Percentiles rank a stretch among this genome's conserved stretches.
Conservation (phyloP, 163 green algal species). For the Picocystis sp. region DNA sequence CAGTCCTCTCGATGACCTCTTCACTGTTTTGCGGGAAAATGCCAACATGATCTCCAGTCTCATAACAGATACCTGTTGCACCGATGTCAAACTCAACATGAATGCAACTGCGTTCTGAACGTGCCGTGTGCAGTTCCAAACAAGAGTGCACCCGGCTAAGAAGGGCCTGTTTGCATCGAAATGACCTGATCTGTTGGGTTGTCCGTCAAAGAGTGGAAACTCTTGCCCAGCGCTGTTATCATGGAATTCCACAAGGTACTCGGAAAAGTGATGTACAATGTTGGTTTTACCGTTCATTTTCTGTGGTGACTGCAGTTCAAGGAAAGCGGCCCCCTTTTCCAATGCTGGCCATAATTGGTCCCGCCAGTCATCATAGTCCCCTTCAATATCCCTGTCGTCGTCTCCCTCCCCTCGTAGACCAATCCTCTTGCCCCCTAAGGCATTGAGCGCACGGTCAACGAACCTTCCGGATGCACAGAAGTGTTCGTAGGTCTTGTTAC, state of each 20-base stretch:
- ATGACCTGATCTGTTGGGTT: no score
- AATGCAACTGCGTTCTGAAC: constrained; percentile 64
- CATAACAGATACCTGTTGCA: constrained; percentile 37
- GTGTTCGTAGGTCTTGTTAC: constrained; percentile 97
- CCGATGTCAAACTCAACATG: constrained; percentile 77
- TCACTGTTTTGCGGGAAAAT: constrained; percentile 60
- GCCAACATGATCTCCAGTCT: constrained; percentile 75
- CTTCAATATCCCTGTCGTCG: constrained; percentile 70
- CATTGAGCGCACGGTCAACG: constrained; percentile 30
- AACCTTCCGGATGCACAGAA: constrained; percentile 78
- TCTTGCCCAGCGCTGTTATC: no score
- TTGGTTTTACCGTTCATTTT: no score
- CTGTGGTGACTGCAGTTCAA: no score
- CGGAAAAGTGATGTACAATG: no score
- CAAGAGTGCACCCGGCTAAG: neutral
- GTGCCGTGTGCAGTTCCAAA: constrained; percentile 52
- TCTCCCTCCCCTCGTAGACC: constrained; percentile 55
- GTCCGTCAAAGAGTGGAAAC: no score
- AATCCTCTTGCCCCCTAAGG: constrained; percentile 44
- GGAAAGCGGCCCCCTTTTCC: neutral
- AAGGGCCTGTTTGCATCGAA: no score
- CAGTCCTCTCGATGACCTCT: constrained; percentile 40
- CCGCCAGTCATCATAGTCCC: constrained; percentile 75
- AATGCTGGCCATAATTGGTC: constrained; percentile 6
- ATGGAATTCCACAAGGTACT: no score